Conservation (phyloP, 2,329 filamentous ascomycete genomes). For the Eutypa lata region DNA sequence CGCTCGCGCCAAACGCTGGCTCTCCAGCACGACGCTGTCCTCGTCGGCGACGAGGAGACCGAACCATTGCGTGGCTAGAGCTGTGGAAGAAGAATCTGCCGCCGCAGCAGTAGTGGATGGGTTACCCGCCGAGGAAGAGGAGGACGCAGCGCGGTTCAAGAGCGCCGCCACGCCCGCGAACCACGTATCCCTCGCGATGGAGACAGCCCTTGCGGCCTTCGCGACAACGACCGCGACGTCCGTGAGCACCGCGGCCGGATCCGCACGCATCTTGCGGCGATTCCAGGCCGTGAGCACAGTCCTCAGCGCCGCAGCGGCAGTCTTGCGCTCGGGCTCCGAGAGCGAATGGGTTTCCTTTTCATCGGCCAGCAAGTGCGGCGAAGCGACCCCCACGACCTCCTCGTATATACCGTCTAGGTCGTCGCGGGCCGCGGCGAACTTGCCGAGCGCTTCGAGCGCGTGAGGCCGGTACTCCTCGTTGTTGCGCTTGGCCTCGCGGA, state of each 20-base stretch:
- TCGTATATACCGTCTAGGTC: constrained; percentile 70
- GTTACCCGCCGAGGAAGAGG: constrained; percentile 8
- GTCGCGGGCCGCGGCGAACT: constrained; percentile 64
- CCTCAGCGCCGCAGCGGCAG: constrained; percentile 48
- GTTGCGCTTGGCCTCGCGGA: constrained; percentile 88
- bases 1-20: constrained; percentile 46
- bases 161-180: constrained; percentile 48
- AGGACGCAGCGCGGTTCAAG: constrained; percentile 36
- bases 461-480: constrained; percentile 80
- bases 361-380: constrained; percentile 54
- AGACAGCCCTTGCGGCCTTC: constrained; percentile 26
- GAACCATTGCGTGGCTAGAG: constrained; percentile 37
- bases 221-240: constrained; percentile 38
- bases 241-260: constrained; percentile 35
- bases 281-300: constrained; percentile 49
- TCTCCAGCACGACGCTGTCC: constrained; percentile 47
- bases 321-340: constrained; percentile 40
- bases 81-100: not conserved
- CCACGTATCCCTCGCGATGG: constrained; percentile 49
- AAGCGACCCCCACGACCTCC: constrained; percentile 63
- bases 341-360: constrained; percentile 28
- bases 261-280: constrained; percentile 33
- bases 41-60: constrained; percentile 44
- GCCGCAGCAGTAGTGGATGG: constrained; percentile 5
- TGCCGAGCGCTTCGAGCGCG: constrained; percentile 69